These are phyloP conservation scores for Pythium periplocum DNA, from an alignment of 352 stramenopile genomes.

Conservation along the genomic window DNA sequence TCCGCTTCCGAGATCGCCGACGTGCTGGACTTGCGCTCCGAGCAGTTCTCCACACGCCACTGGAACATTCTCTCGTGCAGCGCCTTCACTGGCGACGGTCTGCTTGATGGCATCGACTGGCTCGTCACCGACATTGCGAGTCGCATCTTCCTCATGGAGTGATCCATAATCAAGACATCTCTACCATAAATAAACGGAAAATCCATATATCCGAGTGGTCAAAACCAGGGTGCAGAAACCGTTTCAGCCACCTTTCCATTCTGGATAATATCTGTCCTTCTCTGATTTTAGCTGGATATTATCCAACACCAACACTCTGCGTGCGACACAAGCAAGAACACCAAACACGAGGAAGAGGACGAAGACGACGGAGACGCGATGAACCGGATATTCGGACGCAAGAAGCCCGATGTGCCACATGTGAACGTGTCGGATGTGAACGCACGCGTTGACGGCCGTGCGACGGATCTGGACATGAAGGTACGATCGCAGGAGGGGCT, in stretches of 20 bases:
- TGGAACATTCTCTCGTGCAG: slow-evolving; percentile 95
- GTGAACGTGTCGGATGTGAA: slow-evolving; percentile 83
- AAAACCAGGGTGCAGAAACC: too few relatives aligned
- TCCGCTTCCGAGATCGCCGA: slow-evolving; percentile 88
- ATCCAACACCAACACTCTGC: too few relatives aligned
- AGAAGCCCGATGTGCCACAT: slow-evolving; percentile 61
- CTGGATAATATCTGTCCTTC: too few relatives aligned
- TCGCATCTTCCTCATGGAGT: slow-evolving; percentile 95
- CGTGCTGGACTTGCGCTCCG: slow-evolving; percentile 75
- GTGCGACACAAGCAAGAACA: slow-evolving; percentile 24
- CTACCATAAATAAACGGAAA: too few relatives aligned
- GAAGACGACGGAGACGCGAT: slow-evolving; percentile 20
- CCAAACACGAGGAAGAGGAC: not conserved
- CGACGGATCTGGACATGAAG: slow-evolving; percentile 78
- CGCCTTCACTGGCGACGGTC: slow-evolving; percentile 93
- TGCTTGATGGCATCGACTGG: slow-evolving; percentile 97
- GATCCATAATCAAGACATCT: not conserved
- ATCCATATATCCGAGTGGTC: too few relatives aligned
- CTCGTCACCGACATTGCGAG: slow-evolving; percentile 95
- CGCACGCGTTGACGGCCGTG: slow-evolving; percentile 62
- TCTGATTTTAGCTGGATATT: too few relatives aligned
- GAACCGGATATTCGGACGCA: slow-evolving; percentile 85
- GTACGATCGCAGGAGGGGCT: slow-evolving; percentile 19
- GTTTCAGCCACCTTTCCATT: too few relatives aligned
- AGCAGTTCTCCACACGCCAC: slow-evolving; percentile 81